Base-by-base conservation (phyloP, 371 early-diverging fungal species). In the Mucor racemosus region DNA sequence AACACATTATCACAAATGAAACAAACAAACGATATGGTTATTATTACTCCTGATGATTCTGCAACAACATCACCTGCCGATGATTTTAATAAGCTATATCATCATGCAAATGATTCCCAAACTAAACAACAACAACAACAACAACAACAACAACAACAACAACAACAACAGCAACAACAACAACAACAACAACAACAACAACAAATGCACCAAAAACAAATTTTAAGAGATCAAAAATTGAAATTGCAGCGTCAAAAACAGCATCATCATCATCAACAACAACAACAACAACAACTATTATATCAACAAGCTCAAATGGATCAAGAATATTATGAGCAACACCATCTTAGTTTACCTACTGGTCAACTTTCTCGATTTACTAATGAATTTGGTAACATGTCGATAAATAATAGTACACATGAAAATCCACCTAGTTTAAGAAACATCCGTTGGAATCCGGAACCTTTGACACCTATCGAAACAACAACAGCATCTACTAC, bases 391-490 rank as follows among this genome's bases (percentile, higher is more conserved):
- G 63, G 63, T 17, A 62, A 64, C n/a, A n/a, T 68, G 31, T 50
- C 59, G 4, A 58, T 68, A 21, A 50, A 55, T 7, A 48, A 36
- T 2, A 10, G 11, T 15, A 58, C 31, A 15, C n/a, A 41, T 36
- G 60, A 60, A n/a, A 60, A 59, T n/a, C 66, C 64, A 11, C 72
- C 67, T 26, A 62, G 67, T 40, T 13, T 71, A 21, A 63, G 50
- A 41, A 63, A 35, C 33, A 71, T 71, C 55, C 67, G 59, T 31
- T 71, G 72, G 72, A 60, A 67, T 60, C 39, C 64, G 33, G 67
- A 66, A 36, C 65, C 64, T 15, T 15, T 35, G n/a, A 15, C 65
- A 8, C 5, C 65, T 46, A 17, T 36, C 56, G 55, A 36, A 34
- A 53, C 38, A 31, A 39, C 62, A 8, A 40, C 56, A 36, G 48